Conservation (phyloP, 1,139 yeast species). For the Geotrichum klebahnii region DNA sequence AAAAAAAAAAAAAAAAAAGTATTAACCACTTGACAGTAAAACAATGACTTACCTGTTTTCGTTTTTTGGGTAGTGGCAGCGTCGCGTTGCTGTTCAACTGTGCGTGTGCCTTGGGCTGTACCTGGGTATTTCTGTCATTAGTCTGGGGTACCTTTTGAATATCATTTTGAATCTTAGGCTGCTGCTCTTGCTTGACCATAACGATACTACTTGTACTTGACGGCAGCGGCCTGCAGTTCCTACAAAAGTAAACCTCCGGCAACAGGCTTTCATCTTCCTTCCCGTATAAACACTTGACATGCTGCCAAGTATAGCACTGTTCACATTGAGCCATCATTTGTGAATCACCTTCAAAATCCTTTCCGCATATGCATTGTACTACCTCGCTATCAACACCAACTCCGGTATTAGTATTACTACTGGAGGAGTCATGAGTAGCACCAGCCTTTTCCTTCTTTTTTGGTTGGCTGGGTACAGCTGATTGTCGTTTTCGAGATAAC, state of each 20-base stretch:
- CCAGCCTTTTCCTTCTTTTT: background rate
- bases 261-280: conserved; percentile 40
- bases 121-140: no score
- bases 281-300: conserved; percentile 65
- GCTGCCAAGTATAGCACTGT: conserved; percentile 79
- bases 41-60: no score
- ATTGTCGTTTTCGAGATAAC: background rate
- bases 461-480: background rate
- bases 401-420: no score
- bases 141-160: no score
- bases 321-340: conserved; percentile 80
- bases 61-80: no score
- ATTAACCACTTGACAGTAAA: no score
- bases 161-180: no score
- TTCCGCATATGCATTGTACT: conserved; percentile 58
- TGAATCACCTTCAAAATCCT: conserved; percentile 52
- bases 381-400: conserved; percentile 2
- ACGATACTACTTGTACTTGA: background rate
- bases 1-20: no score
- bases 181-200: background rate
- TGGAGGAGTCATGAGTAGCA: background rate
- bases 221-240: conserved; percentile 45
- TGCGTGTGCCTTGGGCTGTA: no score
- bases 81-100: no score
- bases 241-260: conserved; percentile 51